Percentiles rank a stretch among this genome's conserved stretches.
phyloP scores from a whole-genome alignment of 2,329 filamentous ascomycete species.

The Colletotrichum melonis region DNA sequence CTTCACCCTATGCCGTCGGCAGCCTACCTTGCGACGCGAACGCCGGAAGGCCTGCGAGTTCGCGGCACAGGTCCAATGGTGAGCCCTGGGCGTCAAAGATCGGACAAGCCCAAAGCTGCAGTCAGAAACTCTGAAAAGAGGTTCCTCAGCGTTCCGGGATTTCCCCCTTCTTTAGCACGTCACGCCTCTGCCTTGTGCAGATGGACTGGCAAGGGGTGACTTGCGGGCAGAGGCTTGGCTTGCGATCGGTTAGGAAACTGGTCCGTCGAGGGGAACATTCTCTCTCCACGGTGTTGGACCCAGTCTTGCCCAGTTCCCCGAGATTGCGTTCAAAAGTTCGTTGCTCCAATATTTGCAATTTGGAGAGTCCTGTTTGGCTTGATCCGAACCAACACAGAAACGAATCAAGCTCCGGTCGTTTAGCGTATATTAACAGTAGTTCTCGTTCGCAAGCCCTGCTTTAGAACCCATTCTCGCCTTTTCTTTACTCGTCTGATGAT shows the following conservation, averaged over 20 bases:
- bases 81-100: neutral
- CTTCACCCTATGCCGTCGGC: neutral
- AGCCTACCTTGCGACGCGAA: neutral
- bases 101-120: slow-evolving; percentile 2
- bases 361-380: neutral
- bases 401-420: slow-evolving; percentile 6
- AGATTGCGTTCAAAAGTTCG: slow-evolving; percentile 24
- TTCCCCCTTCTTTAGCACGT: neutral
- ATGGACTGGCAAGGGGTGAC: neutral
- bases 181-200: neutral
- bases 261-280: neutral
- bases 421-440: slow-evolving; percentile 27
- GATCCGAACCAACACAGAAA: neutral
- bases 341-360: slow-evolving; percentile 1
- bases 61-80: neutral
- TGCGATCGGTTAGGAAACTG: slow-evolving; percentile 16
- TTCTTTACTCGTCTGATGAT: neutral
- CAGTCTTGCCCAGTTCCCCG: neutral
- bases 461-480: neutral
- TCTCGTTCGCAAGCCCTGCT: slow-evolving; percentile 11
- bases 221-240: neutral
- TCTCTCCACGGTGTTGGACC: neutral
- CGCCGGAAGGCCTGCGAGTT: neutral
- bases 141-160: neutral
- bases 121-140: slow-evolving; percentile 2